These are phyloP conservation scores for Mycena citricolor DNA, from an alignment of 1,284 basidiomycete genomes.

Conservation along the genomic window DNA sequence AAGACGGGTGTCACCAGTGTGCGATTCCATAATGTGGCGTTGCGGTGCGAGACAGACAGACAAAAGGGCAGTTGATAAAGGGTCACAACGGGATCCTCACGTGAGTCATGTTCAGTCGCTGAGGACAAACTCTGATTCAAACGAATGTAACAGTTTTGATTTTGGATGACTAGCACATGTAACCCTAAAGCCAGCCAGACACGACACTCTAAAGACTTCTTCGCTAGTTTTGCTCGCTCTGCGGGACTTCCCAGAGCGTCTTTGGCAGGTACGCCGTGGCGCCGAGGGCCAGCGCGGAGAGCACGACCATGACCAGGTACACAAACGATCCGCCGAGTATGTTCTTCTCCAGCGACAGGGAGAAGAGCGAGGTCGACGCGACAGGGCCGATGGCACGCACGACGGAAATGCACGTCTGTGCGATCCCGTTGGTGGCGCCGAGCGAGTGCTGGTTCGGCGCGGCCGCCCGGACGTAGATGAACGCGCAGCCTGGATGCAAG, in stretches of 20 bases:
- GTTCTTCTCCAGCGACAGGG: conserved; percentile 33
- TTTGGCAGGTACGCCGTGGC: conserved; percentile 7
- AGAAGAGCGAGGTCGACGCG: conserved; percentile 35
- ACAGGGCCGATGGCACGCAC: conserved; percentile 50
- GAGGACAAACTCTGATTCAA: too few species aligned
- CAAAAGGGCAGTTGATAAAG: too few species aligned
- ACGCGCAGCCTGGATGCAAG: conserved; percentile 3
- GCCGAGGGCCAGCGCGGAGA: conserved; percentile 18
- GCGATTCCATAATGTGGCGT: too few species aligned
- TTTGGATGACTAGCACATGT: too few species aligned
- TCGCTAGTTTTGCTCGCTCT: too few species aligned
- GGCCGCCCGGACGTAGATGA: conserved; percentile 4
- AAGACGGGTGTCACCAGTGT: too few species aligned
- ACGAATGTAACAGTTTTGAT: too few species aligned
- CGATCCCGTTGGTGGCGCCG: conserved; percentile 39
- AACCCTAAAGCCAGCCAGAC: too few species aligned
- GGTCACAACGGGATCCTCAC: too few species aligned
- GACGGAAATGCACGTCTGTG: conserved; percentile 46
- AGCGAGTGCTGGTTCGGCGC: neutral
- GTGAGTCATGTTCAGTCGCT: too few species aligned
- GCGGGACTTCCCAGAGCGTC: conserved; percentile 4
- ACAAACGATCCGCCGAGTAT: conserved; percentile 36
- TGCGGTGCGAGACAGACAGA: too few species aligned
- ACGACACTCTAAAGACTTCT: too few species aligned
- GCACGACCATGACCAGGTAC: conserved; percentile 29